phyloP scores from a whole-genome alignment of 768 basidiomycete genomes.

The Leucogyrophana mollusca region DNA sequence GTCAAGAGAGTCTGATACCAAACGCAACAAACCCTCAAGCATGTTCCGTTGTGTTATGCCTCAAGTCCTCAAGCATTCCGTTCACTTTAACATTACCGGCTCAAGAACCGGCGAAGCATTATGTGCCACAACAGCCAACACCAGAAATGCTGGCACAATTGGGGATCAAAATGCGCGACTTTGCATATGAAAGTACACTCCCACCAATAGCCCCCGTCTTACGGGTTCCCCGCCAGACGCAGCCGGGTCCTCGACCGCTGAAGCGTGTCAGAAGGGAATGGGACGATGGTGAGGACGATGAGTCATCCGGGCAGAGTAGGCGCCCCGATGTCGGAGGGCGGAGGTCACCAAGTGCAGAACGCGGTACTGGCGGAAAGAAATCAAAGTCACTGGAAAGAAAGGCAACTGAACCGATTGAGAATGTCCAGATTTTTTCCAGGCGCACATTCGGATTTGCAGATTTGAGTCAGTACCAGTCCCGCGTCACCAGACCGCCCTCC shows the following conservation, averaged over 20 bases:
- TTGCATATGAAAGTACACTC: conserved; percentile 66
- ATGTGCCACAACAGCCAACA: conserved; percentile 35
- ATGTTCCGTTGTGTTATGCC: conserved; percentile 21
- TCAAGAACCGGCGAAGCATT: conserved; percentile 13
- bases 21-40: conserved; percentile 30
- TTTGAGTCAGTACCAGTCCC: conserved; percentile 6
- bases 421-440: background rate
- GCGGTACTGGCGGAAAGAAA: conserved; percentile 14
- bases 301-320: conserved; percentile 1
- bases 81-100: conserved; percentile 10
- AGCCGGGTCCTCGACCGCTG: conserved; percentile 36
- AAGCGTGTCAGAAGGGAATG: conserved; percentile 38
- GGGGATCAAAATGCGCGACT: conserved; percentile 53
- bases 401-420: conserved; percentile 33
- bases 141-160: conserved; percentile 24
- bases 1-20: conserved; percentile 32
- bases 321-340: background rate
- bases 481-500: background rate
- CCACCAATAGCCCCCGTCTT: conserved; percentile 58
- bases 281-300: conserved; percentile 27
- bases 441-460: conserved; percentile 3
- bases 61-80: conserved; percentile 17
- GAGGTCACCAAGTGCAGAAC: background rate
- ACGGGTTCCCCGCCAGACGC: conserved; percentile 46
- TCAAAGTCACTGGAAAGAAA: conserved; percentile 27